phyloP scores from a whole-genome alignment of 2,329 filamentous ascomycete species.

The Ascochyta viciae-villosae region DNA sequence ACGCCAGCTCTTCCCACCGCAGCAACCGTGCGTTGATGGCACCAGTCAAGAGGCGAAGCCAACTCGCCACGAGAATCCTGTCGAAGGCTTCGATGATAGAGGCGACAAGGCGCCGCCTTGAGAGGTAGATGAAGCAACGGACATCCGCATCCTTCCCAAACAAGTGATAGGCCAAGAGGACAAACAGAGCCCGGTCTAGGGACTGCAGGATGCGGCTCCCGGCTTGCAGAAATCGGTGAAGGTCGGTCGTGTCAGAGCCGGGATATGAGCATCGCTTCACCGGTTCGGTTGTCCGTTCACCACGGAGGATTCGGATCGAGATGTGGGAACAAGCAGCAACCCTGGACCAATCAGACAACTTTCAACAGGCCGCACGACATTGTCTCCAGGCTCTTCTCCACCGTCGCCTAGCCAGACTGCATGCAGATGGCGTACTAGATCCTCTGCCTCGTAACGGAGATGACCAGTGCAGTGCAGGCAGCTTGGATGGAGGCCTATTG shows the following conservation, averaged over 20 bases:
- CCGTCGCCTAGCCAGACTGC: background rate
- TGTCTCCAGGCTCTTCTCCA: conserved; percentile 13
- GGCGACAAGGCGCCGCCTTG: background rate
- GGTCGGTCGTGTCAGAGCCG: background rate
- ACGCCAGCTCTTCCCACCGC: background rate
- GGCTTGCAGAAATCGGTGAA: conserved; percentile 3
- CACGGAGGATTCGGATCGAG: conserved; percentile 14
- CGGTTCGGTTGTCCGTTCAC: background rate
- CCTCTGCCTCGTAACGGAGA: background rate
- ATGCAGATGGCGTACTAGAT: background rate
- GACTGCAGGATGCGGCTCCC: background rate
- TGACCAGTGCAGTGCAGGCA: background rate
- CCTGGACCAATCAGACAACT: conserved; percentile 10
- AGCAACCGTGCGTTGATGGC: background rate
- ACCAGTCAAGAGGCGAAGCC: background rate
- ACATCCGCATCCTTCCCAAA: background rate
- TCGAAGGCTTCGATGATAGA: background rate
- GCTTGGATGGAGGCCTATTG: background rate
- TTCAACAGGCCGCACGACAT: conserved; percentile 22
- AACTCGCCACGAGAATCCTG: background rate
- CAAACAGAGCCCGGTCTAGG: background rate
- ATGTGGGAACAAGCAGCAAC: conserved; percentile 2
- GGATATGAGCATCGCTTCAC: background rate
- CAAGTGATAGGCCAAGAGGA: background rate
- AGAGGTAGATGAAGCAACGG: background rate